These are phyloP conservation scores for Fragilariopsis cylindrus DNA, from an alignment of 108 stramenopile genomes.

Conservation along the genomic window DNA sequence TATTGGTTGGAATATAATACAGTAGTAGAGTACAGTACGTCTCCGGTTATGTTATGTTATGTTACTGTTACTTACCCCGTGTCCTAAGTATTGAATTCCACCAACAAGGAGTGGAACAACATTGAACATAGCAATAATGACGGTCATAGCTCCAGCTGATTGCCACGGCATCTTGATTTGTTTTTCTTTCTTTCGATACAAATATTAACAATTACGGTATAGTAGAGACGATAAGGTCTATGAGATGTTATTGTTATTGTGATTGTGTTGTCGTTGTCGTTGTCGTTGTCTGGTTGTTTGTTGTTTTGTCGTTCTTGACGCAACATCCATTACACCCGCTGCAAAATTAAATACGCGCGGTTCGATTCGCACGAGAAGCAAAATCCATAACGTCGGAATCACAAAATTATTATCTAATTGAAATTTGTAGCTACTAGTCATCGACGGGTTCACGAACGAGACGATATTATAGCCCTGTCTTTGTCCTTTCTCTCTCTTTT, in stretches of 20 bases:
- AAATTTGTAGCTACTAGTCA: background rate
- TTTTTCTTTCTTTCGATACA: background rate
- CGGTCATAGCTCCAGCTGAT: slow-evolving; percentile 67
- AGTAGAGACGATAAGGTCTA: background rate
- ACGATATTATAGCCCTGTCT: no score
- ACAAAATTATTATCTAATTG: background rate
- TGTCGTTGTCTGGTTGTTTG: background rate
- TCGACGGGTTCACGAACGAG: background rate
- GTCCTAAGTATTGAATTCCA: slow-evolving; percentile 57
- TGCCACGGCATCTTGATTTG: slow-evolving; percentile 72
- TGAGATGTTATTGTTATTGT: background rate
- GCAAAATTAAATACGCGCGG: no score
- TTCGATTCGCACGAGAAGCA: no score
- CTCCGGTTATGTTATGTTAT: no score
- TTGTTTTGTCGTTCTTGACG: background rate
- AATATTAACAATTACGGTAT: background rate
- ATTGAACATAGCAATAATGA: slow-evolving; percentile 78
- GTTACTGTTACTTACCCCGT: slow-evolving; percentile 46
- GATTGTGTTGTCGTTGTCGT: background rate
- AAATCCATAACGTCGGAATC: no score
- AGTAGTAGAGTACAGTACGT: no score
- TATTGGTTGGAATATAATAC: no score
- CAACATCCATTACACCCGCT: no score
- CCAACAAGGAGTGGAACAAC: slow-evolving; percentile 63
- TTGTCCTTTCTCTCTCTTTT: no score